Conservation (phyloP, 1,284 basidiomycete species). For the Puccinia novopanici region DNA sequence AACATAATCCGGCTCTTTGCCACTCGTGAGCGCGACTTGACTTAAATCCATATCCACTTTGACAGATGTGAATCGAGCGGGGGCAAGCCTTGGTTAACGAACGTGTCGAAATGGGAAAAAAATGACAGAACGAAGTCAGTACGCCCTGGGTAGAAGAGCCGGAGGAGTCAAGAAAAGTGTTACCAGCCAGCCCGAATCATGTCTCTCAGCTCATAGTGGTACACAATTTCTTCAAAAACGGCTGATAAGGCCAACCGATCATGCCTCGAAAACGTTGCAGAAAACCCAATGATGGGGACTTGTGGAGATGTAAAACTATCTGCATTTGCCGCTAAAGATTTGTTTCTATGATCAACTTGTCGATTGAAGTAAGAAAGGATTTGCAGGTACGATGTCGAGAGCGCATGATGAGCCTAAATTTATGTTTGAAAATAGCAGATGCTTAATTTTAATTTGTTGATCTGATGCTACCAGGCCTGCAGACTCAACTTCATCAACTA, state of each 20-base stretch:
- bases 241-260: constrained; percentile 85
- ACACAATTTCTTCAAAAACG: constrained; percentile 88
- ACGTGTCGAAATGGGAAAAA: background rate
- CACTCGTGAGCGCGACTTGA: constrained; percentile 67
- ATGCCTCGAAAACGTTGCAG: constrained; percentile 88
- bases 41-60: constrained; percentile 72
- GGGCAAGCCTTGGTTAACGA: constrained; percentile 69
- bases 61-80: constrained; percentile 78
- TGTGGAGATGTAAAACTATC: constrained; percentile 45
- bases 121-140: background rate
- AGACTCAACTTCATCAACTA: constrained; percentile 71
- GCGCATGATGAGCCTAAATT: constrained; percentile 79
- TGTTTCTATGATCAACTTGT: constrained; percentile 55
- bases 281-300: constrained; percentile 89
- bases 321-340: background rate
- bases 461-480: background rate
- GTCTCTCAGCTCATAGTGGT: constrained; percentile 68
- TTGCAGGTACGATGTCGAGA: constrained; percentile 78
- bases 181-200: constrained; percentile 93
- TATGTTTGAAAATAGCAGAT: background rate
- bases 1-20: constrained; percentile 72
- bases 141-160: background rate
- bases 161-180: constrained; percentile 14
- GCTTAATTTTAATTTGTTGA: background rate
- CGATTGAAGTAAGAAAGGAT: constrained; percentile 75